Evolutionary conservation across 768 basidiomycete genomes (phyloP).

Genomic region (Lactarius psammicola): DNA sequence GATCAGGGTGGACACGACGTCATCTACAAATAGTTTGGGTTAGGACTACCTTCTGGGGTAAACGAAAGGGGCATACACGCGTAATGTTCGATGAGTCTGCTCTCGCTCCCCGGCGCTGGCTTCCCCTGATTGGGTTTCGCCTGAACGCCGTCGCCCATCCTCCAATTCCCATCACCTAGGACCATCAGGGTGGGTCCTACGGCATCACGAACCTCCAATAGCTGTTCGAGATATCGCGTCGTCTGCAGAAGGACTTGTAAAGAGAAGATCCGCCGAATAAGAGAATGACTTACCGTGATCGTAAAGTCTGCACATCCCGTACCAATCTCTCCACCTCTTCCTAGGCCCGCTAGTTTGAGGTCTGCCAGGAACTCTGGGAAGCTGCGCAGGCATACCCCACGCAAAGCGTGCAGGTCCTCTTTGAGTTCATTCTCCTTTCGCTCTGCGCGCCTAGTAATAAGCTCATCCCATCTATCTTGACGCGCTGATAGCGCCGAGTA

Average conservation of each 20-base stretch:
- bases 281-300: conserved; percentile 43
- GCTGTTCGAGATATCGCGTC: conserved; percentile 61
- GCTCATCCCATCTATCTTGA: conserved; percentile 65
- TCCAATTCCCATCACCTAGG: conserved; percentile 88
- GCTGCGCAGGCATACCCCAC: conserved; percentile 70
- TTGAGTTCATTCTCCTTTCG: conserved; percentile 61
- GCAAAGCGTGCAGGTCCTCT: conserved; percentile 62
- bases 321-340: conserved; percentile 58
- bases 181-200: conserved; percentile 63
- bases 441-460: conserved; percentile 51
- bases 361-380: conserved; percentile 85
- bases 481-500: conserved; percentile 57
- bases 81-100: conserved; percentile 69
- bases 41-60: neutral
- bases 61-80: conserved; percentile 49
- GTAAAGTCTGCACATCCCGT: conserved; percentile 65
- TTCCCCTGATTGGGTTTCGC: conserved; percentile 46
- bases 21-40: conserved; percentile 50
- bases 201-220: conserved; percentile 68
- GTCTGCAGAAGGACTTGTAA: conserved; percentile 42
- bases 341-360: conserved; percentile 60
- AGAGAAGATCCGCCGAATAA: neutral
- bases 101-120: conserved; percentile 53
- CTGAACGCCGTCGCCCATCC: conserved; percentile 80
- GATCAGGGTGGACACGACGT: conserved; percentile 67